Evolutionary conservation across 345 rosid genomes (phyloP).

Genomic region (Acer campestre): DNA sequence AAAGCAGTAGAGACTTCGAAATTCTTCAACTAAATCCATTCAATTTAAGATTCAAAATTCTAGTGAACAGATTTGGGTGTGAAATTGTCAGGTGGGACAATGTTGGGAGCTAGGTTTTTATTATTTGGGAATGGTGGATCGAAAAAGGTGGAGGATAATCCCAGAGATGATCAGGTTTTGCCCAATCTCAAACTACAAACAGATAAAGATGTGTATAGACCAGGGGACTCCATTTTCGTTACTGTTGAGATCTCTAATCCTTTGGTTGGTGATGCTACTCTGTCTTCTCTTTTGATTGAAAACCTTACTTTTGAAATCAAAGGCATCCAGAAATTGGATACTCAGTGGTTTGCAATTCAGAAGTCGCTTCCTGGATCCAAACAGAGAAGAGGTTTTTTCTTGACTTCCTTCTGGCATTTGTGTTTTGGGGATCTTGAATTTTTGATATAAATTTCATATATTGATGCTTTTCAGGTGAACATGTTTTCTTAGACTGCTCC

Average conservation of each 20-base stretch:
- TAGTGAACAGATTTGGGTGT: background rate
- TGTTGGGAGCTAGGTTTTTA: slow-evolving; percentile 48
- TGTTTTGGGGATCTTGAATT: background rate
- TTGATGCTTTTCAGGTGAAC: slow-evolving; percentile 67
- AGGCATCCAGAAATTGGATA: slow-evolving; percentile 85
- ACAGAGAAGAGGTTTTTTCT: slow-evolving; percentile 62
- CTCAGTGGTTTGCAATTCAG: slow-evolving; percentile 80
- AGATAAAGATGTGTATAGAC: slow-evolving; percentile 82
- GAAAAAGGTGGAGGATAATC: slow-evolving; percentile 24
- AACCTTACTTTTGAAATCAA: slow-evolving; percentile 80
- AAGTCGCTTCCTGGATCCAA: slow-evolving; percentile 62
- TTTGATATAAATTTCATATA: background rate
- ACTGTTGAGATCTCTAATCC: slow-evolving; percentile 67
- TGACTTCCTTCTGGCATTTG: background rate
- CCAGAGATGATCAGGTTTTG: slow-evolving; percentile 25
- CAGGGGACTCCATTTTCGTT: slow-evolving; percentile 72
- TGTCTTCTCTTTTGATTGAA: slow-evolving; percentile 59
- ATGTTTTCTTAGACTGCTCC: slow-evolving; percentile 72
- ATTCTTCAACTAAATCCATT: too few relatives aligned
- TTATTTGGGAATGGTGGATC: slow-evolving; percentile 47
- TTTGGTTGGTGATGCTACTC: slow-evolving; percentile 24
- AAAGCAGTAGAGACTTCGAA: too few relatives aligned
- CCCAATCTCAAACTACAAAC: slow-evolving; percentile 61
- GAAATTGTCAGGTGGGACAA: slow-evolving; percentile 14
- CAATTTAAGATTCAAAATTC: too few relatives aligned